Percentiles rank a stretch among this genome's conserved stretches.
These are phyloP conservation scores for Umbelopsis sp. DNA, from an alignment of 192 early-diverging fungal species.

Conservation along the genomic window DNA sequence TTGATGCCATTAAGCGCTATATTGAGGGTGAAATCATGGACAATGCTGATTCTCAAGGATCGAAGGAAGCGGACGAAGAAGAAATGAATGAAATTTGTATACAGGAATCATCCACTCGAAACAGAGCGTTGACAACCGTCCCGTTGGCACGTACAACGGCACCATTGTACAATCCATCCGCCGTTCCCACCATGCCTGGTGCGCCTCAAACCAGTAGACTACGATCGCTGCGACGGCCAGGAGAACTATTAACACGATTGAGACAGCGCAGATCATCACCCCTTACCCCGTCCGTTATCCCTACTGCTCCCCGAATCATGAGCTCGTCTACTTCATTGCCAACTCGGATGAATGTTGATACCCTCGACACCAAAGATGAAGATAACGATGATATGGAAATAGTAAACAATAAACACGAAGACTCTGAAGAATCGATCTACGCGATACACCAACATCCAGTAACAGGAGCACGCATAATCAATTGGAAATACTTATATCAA, in stretches of 20 bases:
- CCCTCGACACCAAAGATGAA: background rate
- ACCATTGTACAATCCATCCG: constrained; percentile 8
- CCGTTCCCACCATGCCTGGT: constrained; percentile 14
- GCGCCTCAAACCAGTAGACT: constrained; percentile 11
- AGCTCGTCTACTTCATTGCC: constrained; percentile 12
- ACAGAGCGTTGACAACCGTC: background rate
- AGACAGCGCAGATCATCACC: constrained; percentile 13
- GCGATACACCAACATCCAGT: constrained; percentile 1
- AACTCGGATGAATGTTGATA: background rate
- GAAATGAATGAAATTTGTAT: background rate
- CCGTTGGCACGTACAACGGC: constrained; percentile 27
- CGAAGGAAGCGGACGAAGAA: background rate
- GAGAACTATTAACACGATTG: constrained; percentile 22
- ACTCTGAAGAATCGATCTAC: constrained; percentile 12
- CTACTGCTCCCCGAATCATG: background rate
- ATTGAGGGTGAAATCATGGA: constrained; percentile 9
- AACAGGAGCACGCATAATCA: constrained; percentile 43
- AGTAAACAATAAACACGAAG: background rate
- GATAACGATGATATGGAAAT: background rate
- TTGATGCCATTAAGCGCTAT: constrained; percentile 23
- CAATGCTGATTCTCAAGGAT: background rate
- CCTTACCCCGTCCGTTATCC: constrained; percentile 3
- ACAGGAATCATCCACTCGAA: background rate
- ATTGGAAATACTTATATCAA: constrained; percentile 76
- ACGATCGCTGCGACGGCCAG: constrained; percentile 18